Base-by-base conservation (phyloP, 495 filamentous ascomycete species). In the Podospora pseudopauciseta region DNA sequence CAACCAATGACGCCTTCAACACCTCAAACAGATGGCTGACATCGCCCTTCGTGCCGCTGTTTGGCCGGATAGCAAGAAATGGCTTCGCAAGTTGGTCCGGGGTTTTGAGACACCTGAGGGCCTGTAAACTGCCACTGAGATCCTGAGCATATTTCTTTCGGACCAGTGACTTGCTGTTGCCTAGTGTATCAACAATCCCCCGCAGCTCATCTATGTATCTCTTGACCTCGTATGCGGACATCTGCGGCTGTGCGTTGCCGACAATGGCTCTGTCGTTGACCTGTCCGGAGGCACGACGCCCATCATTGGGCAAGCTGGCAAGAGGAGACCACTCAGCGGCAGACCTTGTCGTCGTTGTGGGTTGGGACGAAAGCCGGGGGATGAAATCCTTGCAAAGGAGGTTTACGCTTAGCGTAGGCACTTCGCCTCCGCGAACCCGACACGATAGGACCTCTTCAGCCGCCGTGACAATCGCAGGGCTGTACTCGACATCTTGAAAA, bases 1-100 rank as follows among this genome's bases (percentile, higher is more conserved):
- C 39, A 15, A 71, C 65, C 34, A 81, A 68, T 4, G 72, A 67
- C 2, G 39, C 54, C 15, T 59, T 73, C 9, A 85, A 57, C 5
- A 62, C 66, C 59, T 60, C 59, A 30, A 81, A 72, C 57, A 72
- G 4, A 3, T 54, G 54, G 3, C 61, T 7, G 26, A 71, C 57
- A 1, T 71, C 55, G 0, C 19, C 2, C 64, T 65, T 70, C 23
- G 69, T 15, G 15, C 7, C 30, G 54, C 18, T 60, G 49, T 28
- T 32, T 20, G 67, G 63, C 60, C 67, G 55, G 13, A 66, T 16
- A 4, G n/a, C 55, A 6, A 68, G 39, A 44, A 70, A 64, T 7
- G 65, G 54, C n/a, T 60, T 60, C 5, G 49, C 68, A 9, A 70
- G 60, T 28, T 67, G 66, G 15, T 63, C 53, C 2, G 70, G 72